Evolutionary conservation across 306 rosid species (phyloP).

Genomic region (Vigna unguiculata): DNA sequence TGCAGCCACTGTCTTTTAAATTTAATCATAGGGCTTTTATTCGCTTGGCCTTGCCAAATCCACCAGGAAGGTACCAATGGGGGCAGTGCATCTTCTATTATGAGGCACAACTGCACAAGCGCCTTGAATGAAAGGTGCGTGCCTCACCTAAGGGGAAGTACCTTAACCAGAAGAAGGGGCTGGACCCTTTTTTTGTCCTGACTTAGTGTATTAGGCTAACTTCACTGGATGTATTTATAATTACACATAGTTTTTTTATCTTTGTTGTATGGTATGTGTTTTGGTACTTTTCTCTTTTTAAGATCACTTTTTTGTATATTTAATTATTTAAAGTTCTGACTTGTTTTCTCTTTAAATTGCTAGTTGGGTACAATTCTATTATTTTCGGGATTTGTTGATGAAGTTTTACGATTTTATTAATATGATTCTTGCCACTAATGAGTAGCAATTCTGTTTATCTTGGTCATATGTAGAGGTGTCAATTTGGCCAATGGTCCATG

Average conservation of each 20-base stretch:
- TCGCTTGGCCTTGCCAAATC: background rate
- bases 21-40: background rate
- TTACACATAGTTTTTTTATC: background rate
- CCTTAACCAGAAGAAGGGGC: background rate
- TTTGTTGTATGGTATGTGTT: background rate
- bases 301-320: background rate
- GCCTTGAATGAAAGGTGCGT: background rate
- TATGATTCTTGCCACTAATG: constrained; percentile 9
- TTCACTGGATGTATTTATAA: background rate
- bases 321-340: background rate
- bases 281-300: background rate
- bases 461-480: no score
- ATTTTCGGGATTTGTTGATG: constrained; percentile 19
- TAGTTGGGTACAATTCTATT: background rate
- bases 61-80: background rate
- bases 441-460: constrained; percentile 3
- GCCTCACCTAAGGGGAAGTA: constrained; percentile 9
- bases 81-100: background rate
- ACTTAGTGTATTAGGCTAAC: background rate
- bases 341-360: background rate
- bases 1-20: background rate
- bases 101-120: background rate
- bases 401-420: constrained; percentile 18
- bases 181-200: background rate
- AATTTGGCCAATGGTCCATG: no score